These are phyloP conservation scores for Ulvella scutata DNA, from an alignment of 139 green algal species.

Conservation along the genomic window DNA sequence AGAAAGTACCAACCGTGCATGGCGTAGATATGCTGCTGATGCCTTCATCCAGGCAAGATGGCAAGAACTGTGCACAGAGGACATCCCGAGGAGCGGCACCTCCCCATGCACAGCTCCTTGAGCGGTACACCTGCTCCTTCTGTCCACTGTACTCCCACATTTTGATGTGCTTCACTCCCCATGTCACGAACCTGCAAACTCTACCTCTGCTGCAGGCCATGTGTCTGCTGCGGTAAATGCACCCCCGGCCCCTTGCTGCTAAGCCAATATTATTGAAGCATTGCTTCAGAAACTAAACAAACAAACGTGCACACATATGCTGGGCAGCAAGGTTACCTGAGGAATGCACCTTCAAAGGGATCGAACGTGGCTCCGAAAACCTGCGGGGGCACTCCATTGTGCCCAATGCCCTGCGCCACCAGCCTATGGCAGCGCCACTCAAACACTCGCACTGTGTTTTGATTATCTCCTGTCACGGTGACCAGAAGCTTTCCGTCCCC, in stretches of 20 bases:
- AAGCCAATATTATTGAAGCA: too few species aligned
- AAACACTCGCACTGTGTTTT: constrained; percentile 3
- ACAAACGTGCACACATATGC: too few species aligned
- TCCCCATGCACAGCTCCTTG: neutral
- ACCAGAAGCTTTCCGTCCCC: constrained; percentile 7
- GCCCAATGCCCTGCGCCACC: neutral
- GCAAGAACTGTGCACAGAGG: neutral
- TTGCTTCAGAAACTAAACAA: too few species aligned
- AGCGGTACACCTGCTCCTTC: neutral
- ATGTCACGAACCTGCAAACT: constrained; percentile 7
- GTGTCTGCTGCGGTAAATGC: too few species aligned
- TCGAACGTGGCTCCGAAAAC: neutral
- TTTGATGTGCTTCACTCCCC: constrained; percentile 5
- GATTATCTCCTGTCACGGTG: constrained; percentile 1
- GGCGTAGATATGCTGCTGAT: neutral
- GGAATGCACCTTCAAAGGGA: too few species aligned
- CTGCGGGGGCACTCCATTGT: constrained; percentile 6
- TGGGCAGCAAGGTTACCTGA: too few species aligned
- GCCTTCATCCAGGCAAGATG: neutral
- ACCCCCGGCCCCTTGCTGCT: too few species aligned
- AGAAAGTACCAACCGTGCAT: too few species aligned
- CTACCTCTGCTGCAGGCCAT: too few species aligned
- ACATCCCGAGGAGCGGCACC: neutral
- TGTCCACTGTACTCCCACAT: neutral
- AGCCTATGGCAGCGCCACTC: neutral